Base-by-base conservation (phyloP, 1,284 basidiomycete genomes). In the Neolentinus lepideus region DNA sequence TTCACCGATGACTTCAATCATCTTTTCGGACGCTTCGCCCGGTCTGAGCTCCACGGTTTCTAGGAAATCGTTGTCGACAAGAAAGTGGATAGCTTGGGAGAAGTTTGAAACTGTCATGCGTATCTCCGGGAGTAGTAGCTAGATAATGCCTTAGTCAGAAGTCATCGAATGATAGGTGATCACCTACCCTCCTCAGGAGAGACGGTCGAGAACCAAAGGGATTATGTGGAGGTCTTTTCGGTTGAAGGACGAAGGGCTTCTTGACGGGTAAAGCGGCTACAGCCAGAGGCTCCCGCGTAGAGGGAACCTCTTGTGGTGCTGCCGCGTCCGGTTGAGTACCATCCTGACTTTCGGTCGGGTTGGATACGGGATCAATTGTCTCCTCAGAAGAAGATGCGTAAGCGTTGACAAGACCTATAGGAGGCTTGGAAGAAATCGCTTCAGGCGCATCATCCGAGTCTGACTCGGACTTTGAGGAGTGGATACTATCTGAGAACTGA, bases 31-130 rank as follows among this genome's bases (percentile, higher is more conserved):
- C 1, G 89, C 88, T 64, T 94, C 82, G 0, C 95, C 96, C 12
- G 88, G 84, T 48, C 79, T 79, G 21, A 89, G 70, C 70, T 98
- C 96, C 1, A 98, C 93, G 51, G 82, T 80, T 50, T 80, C 73
- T 14, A 99, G 74, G 73, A 96, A 95, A 64, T 94, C 85, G 63
- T 99, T 99, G 59, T 92, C 89, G 1, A 93, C 92, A 14, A 98
- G 71, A 70, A 98, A 99, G 31, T 85, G 85, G 63, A 98, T 91
- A 1, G 91, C 92, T 70, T 98, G 96, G 0, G 94, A 92, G 1
- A 98, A 76, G 68, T 97, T 95, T 1, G 92, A 93, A 3, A 97
- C 80, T 0, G 96, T 95, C 64, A 93, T 83, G 26, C 87, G 83
- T 52, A 98, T 94, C 65, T 98, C 95, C 11, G 88, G 90, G 21